Base-by-base conservation (phyloP, 805 yeast genomes). In the Starmerella etchellsii region DNA sequence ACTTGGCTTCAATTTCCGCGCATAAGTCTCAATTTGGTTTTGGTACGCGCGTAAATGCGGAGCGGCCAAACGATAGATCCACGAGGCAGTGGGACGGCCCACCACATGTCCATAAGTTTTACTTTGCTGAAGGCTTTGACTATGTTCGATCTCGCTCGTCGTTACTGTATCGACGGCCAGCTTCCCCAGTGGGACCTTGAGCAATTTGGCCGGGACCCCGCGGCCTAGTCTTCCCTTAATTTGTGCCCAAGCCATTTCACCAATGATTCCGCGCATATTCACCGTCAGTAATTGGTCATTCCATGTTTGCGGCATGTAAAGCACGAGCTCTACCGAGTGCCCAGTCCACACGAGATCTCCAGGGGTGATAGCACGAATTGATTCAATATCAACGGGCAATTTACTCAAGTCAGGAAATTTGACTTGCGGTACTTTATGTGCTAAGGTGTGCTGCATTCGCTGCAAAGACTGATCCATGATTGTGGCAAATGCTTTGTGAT, bases 231-330 rank as follows among this genome's bases (percentile, higher is more conserved):
- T 8, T n/a, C 16, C n/a, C 25, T 11, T 20, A 6, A 31, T 18
- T 8, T 4, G 15, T 15, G 9, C 7, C 34, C 34, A 31, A 10
- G 34, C 15, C 25, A 25, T 31, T 14, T 31, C 34, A 6, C 9
- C 15, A n/a, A 31, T 18, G 8, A 31, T 31, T 4, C 34, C 34
- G 23, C 34, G 34, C 25, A 31, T 31, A 14, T 31, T 31, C 34
- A 31, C 9, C 11, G 34, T 31, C 10, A 31, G 34, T 8, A 31
- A 10, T 15, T 31, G 14, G n/a, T 31, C 34, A 5, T 20, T 10
- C 9, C 8, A 19, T 10, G 25, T 21, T 16, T 31, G 34, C 4
- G 34, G 34, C 25, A 31, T 19, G 4, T 25, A 25, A 11, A 31
- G 8, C 9, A 31, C 34, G 13, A 31, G n/a, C 7, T 20, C 16